Evolutionary conservation across 192 early-diverging fungal genomes (phyloP).

Genomic region (Backusella circina): DNA sequence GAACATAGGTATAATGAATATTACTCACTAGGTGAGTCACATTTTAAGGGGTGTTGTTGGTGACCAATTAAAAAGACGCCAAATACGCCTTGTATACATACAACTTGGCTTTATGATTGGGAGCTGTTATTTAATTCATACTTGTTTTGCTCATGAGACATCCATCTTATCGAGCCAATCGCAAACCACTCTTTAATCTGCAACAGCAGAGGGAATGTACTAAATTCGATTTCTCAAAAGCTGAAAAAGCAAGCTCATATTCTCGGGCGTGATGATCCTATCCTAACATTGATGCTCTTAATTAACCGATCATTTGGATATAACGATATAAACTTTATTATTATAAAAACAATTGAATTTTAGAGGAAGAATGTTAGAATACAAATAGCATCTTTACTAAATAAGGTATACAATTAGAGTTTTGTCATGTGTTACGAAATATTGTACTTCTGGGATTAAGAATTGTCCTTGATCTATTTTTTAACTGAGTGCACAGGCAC

Average conservation of each 20-base stretch:
- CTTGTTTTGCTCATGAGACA: background rate
- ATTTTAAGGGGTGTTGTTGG: background rate
- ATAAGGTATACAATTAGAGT: background rate
- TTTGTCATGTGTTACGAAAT: conserved; percentile 1
- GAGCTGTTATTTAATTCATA: background rate
- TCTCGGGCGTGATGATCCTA: background rate
- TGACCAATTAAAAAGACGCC: conserved; percentile 1
- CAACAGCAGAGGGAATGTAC: background rate
- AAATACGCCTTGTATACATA: background rate
- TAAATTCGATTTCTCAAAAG: background rate
- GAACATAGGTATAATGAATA: conserved; percentile 1
- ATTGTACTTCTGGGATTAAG: background rate
- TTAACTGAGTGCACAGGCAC: background rate
- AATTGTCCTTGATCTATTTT: background rate
- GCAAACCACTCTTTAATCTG: background rate
- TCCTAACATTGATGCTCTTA: background rate
- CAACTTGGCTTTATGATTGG: background rate
- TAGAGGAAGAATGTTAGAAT: background rate
- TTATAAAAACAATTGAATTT: background rate
- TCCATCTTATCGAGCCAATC: conserved; percentile 1
- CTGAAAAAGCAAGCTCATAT: background rate
- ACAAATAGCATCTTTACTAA: background rate
- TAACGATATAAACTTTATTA: background rate
- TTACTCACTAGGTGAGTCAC: background rate
- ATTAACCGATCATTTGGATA: background rate